These are phyloP conservation scores for Aspergillus ibericus DNA, from an alignment of 2,329 filamentous ascomycete species.

Conservation along the genomic window DNA sequence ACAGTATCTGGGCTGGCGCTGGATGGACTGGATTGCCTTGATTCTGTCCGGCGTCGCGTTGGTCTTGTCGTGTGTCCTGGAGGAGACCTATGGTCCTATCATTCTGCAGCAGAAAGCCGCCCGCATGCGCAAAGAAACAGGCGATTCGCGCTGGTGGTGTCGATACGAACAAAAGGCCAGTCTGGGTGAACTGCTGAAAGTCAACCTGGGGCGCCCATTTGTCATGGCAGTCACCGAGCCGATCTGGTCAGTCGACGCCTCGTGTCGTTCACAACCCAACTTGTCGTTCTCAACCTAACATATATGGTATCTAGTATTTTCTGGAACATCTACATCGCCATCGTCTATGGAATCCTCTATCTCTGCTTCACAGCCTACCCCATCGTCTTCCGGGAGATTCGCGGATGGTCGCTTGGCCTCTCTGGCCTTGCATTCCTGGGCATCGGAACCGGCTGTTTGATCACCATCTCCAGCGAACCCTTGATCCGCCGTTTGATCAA, in stretches of 20 bases:
- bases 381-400: conserved; percentile 72
- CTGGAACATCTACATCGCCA: conserved; percentile 69
- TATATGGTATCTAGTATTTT: conserved; percentile 65
- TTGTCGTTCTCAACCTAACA: no score
- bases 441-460: conserved; percentile 59
- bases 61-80: conserved; percentile 58
- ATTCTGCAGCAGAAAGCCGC: conserved; percentile 68
- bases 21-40: conserved; percentile 79
- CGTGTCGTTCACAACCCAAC: no score
- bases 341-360: conserved; percentile 84
- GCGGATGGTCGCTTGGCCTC: conserved; percentile 74
- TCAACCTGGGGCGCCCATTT: conserved; percentile 77
- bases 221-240: conserved; percentile 77
- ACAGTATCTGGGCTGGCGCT: conserved; percentile 73
- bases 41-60: conserved; percentile 68
- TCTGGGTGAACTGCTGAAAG: conserved; percentile 66
- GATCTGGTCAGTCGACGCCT: conserved; percentile 68
- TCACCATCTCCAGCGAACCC: conserved; percentile 60
- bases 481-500: conserved; percentile 77
- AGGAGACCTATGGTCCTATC: conserved; percentile 75
- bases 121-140: conserved; percentile 64
- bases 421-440: conserved; percentile 78
- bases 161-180: conserved; percentile 72
- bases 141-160: conserved; percentile 73
- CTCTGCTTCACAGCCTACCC: conserved; percentile 90